Evolutionary conservation across 345 rosid species (phyloP).

Genomic region (Aquilaria malaccensis): DNA sequence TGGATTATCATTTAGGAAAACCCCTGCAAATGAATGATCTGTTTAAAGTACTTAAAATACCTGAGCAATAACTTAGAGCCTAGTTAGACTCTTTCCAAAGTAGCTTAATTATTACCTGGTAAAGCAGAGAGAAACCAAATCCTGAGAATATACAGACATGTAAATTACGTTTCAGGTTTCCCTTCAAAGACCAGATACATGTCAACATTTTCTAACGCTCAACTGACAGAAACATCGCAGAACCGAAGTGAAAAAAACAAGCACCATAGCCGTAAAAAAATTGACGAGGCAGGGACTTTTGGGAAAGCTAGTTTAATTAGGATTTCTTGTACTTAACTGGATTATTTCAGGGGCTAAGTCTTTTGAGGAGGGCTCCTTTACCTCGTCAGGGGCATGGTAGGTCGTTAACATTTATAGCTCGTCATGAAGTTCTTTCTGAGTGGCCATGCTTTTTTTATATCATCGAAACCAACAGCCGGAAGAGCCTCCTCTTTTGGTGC

Average conservation of each 20-base stretch:
- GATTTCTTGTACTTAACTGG: constrained; percentile 57
- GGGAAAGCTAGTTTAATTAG: constrained; percentile 32
- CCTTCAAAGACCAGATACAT: not conserved
- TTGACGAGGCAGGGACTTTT: too few species aligned
- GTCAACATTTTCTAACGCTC: not conserved
- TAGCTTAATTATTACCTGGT: too few species aligned
- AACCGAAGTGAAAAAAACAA: too few species aligned
- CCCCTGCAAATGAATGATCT: constrained; percentile 23
- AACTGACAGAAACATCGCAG: too few species aligned
- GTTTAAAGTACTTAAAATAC: constrained; percentile 17
- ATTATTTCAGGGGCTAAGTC: constrained; percentile 39
- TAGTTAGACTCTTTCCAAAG: too few species aligned
- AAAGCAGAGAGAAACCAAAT: too few species aligned
- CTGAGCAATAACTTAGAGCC: too few species aligned
- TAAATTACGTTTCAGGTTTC: too few species aligned
- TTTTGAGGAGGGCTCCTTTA: constrained; percentile 33
- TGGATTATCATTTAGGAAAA: constrained; percentile 53
- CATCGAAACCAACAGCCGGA: constrained; percentile 62
- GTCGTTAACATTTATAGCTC: constrained; percentile 52
- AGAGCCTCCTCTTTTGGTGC: constrained; percentile 39
- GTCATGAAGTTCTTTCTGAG: constrained; percentile 75
- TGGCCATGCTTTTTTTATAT: constrained; percentile 73
- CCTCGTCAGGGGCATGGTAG: constrained; percentile 67
- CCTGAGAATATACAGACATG: too few species aligned
- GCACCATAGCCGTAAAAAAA: too few species aligned